Evolutionary conservation across 108 stramenopile species (phyloP).

Genomic region (Nitzschia palea): DNA sequence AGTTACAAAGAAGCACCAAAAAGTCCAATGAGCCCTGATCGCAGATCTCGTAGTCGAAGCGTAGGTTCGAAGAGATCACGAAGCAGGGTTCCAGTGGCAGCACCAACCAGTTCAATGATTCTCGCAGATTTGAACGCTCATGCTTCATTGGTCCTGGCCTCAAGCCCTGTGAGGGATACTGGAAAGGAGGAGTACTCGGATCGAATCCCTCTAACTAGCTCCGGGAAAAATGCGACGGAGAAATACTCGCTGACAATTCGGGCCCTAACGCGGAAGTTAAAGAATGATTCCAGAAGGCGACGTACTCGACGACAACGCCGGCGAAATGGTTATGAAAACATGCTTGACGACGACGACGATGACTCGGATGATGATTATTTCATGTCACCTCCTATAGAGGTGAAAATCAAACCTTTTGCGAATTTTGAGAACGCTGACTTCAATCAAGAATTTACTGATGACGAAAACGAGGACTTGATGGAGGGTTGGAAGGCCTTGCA

Average conservation of each 20-base stretch:
- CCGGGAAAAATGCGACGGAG: neutral
- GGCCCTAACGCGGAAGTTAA: conserved; percentile 11
- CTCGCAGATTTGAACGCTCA: neutral
- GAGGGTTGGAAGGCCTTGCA: conserved; percentile 30
- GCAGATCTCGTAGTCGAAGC: neutral
- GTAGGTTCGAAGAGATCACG: neutral
- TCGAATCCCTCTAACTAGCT: neutral
- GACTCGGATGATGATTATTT: conserved; percentile 15
- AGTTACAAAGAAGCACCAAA: neutral
- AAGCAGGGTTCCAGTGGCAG: neutral
- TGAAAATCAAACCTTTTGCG: conserved; percentile 7
- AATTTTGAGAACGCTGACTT: conserved; percentile 11
- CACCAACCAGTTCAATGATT: neutral
- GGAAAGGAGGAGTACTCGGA: neutral
- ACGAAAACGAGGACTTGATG: conserved; percentile 5
- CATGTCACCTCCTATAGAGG: conserved; percentile 17
- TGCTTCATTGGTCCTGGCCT: neutral
- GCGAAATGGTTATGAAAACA: conserved; percentile 14
- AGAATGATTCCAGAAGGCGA: conserved; percentile 8
- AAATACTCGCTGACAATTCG: conserved; percentile 9
- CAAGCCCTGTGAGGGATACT: neutral
- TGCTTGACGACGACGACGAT: conserved; percentile 14
- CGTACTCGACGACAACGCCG: neutral
- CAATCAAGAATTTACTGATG: conserved; percentile 6
- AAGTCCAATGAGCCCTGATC: conserved; percentile 1